A percentile compares a stretch with the other conserved stretches of the same genome.
Conservation (phyloP, 768 basidiomycete genomes). For the Coprinellus micaceus region DNA sequence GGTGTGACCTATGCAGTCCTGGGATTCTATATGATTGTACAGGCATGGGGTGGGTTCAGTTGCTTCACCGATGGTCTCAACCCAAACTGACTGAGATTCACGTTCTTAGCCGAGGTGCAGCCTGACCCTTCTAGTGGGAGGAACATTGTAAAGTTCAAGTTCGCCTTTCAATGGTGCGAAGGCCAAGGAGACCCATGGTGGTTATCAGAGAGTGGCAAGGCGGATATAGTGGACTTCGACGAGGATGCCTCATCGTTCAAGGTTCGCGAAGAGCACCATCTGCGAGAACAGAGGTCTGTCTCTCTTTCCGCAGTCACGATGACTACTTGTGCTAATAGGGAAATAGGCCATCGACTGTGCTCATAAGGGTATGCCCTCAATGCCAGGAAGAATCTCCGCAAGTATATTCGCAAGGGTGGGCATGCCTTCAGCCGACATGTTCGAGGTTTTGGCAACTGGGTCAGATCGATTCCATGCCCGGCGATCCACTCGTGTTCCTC, state of each 20-base stretch:
- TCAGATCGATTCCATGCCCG: slow-evolving; percentile 12
- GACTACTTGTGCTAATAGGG: background rate
- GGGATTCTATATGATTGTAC: slow-evolving; percentile 69
- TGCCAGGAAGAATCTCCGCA: slow-evolving; percentile 47
- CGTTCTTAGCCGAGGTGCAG: slow-evolving; percentile 58
- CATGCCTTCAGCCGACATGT: slow-evolving; percentile 62
- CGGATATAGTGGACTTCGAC: background rate
- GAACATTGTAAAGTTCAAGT: slow-evolving; percentile 73
- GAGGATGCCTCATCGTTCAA: background rate
- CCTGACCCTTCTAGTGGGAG: slow-evolving; percentile 42
- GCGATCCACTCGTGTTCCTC: slow-evolving; percentile 14
- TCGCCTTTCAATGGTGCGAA: slow-evolving; percentile 82
- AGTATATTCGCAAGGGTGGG: slow-evolving; percentile 56
- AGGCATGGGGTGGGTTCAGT: slow-evolving; percentile 60
- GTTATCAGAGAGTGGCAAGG: slow-evolving; percentile 16
- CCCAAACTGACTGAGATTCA: background rate
- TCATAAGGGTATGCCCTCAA: slow-evolving; percentile 28
- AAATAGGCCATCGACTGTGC: background rate
- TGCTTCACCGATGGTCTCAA: background rate
- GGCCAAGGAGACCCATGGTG: slow-evolving; percentile 59
- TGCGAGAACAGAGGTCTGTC: background rate
- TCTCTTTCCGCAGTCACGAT: background rate
- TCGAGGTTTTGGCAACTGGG: slow-evolving; percentile 46
- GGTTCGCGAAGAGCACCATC: background rate
- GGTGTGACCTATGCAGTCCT: slow-evolving; percentile 51